Base-by-base conservation (phyloP, 1,139 yeast genomes). In the Kodamaea sp. region DNA sequence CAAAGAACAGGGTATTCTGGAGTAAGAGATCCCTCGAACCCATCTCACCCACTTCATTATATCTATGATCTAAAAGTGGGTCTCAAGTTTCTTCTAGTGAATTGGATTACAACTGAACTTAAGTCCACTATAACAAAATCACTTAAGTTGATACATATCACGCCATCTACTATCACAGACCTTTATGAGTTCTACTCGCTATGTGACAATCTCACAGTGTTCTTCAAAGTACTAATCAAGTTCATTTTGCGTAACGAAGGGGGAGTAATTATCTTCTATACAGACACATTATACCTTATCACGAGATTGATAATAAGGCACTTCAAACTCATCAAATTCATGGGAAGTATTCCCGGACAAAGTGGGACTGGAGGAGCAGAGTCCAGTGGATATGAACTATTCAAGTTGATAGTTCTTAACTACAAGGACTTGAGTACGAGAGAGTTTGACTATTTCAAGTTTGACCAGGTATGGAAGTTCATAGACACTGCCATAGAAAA, bases 101-200 rank as follows among this genome's bases (percentile, higher is more conserved):
- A 70, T 41, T 63, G 73, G 69, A 47, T 70, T 14, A 68, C 76
- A 1, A 59, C 57, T 19, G 71, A 69, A 34, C 47, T 75, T 12
- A 66, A 66, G 35, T 31, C 42, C 0, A 49, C 54, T 0, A 52
- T 70, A 2, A 46, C 53, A 3, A 52, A 53, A 11, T 62, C 74
- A 0, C 59, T 67, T 0, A 64, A 57, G 34, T 51, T 70, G 31
- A 57, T 72, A 2, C 74, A 66, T 39, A 53, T 72, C 4, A 59
- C 62, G 7, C 65, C 71, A 2, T 42, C 47, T 4, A 56, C 58
- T 5, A 44, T 75, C 4, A 47, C 69, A 11, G 39, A 52, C 22
- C 48, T 70, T 32, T 67, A 66, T 53, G 42, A 59, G 28, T 47
- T 68, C 31, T 66, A 63, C 47, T 43, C 61, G 3, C 33, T 50